Base-by-base conservation (phyloP, 1,284 basidiomycete genomes). In the Cryptococcus neoformans region DNA sequence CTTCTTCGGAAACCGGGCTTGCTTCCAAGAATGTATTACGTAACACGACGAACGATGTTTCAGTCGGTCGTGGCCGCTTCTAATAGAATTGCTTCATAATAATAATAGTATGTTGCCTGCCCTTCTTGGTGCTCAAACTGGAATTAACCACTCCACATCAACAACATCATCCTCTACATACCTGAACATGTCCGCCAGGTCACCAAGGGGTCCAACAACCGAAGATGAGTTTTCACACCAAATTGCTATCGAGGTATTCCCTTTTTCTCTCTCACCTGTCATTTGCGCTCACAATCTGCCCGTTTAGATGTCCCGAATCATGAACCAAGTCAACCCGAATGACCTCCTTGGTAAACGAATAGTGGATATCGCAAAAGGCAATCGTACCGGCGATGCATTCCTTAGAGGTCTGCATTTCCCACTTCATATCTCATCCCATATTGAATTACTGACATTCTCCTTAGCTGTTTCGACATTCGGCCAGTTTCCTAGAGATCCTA, bases 291-390 rank as follows among this genome's bases (percentile, higher is more conserved):
- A 17, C 40, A 36, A 17, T n/a, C 28, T 14, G 46, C 5, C 9
- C 4, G 3, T 6, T 5, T 85, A 89, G 77, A 82, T 93, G 35
- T 91, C 89, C 3, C 80, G 90, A 37, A 84, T 85, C 8, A 81
- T 92, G 67, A 92, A 92, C 73, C 81, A 82, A 9, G 74, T 91
- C 58, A 90, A 90, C 66, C 88, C 89, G 0, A 93, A 92, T 71
- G 88, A 91, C 66, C 77, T 88, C 1, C 82, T 94, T 28, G 90
- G 90, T 1, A 81, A 83, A 58, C 81, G 87, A 57, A 88, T 93
- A 44, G 86, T 87, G 50, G 87, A 89, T 62, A 88, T 93, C 53
- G 90, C 89, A 4, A 85, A 84, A 72, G 83, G 82, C 1, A 89
- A 85, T 64, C 72, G 84, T 1, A 65, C 83, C 17, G 70, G 72